These are phyloP conservation scores for Kluyveromyces sp. DNA, from an alignment of 1,139 yeast genomes.

Conservation along the genomic window DNA sequence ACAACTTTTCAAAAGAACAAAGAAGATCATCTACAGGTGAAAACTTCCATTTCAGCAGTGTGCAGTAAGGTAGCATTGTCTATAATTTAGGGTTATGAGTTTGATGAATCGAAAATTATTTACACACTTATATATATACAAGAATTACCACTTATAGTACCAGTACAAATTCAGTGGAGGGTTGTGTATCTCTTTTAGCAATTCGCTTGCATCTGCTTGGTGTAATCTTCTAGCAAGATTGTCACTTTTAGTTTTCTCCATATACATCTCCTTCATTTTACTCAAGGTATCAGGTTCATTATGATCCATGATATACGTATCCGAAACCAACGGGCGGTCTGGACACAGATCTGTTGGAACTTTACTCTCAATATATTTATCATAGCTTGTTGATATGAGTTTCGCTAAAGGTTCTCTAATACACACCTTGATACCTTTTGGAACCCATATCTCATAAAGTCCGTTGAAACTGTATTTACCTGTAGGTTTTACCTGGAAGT, in stretches of 20 bases:
- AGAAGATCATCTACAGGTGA: too few relatives aligned
- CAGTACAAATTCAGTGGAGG: slow-evolving; percentile 23
- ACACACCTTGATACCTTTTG: slow-evolving; percentile 39
- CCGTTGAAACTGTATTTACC: slow-evolving; percentile 41
- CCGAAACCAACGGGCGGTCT: slow-evolving; percentile 21
- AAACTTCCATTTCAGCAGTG: too few relatives aligned
- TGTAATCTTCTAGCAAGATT: slow-evolving; percentile 14
- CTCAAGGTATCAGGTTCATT: slow-evolving; percentile 16
- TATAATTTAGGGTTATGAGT: too few relatives aligned
- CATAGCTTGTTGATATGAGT: slow-evolving; percentile 12
- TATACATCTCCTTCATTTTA: slow-evolving; percentile 21
- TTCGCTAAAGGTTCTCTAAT: slow-evolving; percentile 33
- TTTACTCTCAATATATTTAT: slow-evolving; percentile 11
- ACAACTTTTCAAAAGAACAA: too few relatives aligned
- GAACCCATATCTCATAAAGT: slow-evolving; percentile 40
- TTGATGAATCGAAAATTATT: too few relatives aligned
- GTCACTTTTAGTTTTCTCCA: slow-evolving; percentile 20
- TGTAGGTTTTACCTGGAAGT: slow-evolving; percentile 54
- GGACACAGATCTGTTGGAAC: slow-evolving; percentile 14
- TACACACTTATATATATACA: background rate
- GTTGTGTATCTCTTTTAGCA: slow-evolving; percentile 11
- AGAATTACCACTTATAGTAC: slow-evolving; percentile 23
- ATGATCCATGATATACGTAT: slow-evolving; percentile 21
- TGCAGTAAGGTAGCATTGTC: background rate
- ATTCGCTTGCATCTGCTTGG: slow-evolving; percentile 14